Evolutionary conservation across 2,329 filamentous ascomycete genomes (phyloP).

Genomic region (Alternaria sp.): DNA sequence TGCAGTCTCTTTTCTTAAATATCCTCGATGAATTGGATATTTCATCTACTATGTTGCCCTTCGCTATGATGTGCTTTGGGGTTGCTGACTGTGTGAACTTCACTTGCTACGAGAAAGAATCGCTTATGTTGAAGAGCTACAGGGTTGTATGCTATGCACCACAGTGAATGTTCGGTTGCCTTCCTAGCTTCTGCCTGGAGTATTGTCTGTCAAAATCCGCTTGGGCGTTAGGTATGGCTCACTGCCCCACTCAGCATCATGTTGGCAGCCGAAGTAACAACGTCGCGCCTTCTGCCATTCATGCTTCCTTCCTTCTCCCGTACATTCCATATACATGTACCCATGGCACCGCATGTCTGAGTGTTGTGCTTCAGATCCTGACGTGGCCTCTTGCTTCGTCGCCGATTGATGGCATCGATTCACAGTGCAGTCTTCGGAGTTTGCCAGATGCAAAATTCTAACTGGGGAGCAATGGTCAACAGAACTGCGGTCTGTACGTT

Average conservation of each 20-base stretch:
- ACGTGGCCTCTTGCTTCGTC: neutral
- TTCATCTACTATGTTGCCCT: neutral
- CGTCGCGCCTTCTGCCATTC: neutral
- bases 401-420: neutral
- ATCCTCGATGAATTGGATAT: neutral
- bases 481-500: neutral
- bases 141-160: neutral
- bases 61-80: neutral
- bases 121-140: neutral
- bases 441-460: neutral
- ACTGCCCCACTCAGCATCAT: neutral
- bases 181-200: neutral
- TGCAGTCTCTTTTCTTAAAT: neutral
- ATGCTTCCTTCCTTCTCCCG: neutral
- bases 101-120: neutral
- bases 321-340: neutral
- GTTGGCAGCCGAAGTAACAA: neutral
- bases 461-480: neutral
- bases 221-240: neutral
- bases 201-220: neutral
- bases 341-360: rapidly evolving
- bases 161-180: neutral
- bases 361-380: rapidly evolving
- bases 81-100: neutral
- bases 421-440: neutral